A percentile compares a stretch with the other conserved stretches of the same genome.
phyloP scores from a whole-genome alignment of 352 stramenopile species.

The Plasmopara muralis region DNA sequence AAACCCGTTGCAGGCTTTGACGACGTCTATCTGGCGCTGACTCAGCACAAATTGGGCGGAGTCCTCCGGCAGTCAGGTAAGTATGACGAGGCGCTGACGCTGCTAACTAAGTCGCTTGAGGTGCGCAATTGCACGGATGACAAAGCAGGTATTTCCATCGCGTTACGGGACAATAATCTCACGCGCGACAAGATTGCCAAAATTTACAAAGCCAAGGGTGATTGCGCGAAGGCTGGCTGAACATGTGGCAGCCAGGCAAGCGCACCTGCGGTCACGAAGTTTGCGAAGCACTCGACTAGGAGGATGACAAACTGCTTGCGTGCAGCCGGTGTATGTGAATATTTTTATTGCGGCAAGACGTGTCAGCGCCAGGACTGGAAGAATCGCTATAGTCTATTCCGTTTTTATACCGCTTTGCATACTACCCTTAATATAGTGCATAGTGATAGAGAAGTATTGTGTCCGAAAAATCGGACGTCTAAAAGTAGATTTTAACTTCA shows the following conservation, averaged over 20 bases:
- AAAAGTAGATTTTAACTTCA: too few species aligned
- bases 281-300: slow-evolving; percentile 49
- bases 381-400: slow-evolving; percentile 18
- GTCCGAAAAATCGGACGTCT: too few species aligned
- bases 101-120: slow-evolving; percentile 37
- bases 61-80: slow-evolving; percentile 41
- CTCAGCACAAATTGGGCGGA: slow-evolving; percentile 47
- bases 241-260: slow-evolving; percentile 31
- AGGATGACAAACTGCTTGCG: slow-evolving; percentile 24
- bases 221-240: slow-evolving; percentile 39
- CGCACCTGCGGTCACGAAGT: slow-evolving; percentile 48
- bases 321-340: slow-evolving; percentile 64
- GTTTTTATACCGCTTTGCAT: too few species aligned
- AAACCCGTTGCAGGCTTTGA: slow-evolving; percentile 54
- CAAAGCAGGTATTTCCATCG: slow-evolving; percentile 25
- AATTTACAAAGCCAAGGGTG: slow-evolving; percentile 54
- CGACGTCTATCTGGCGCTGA: slow-evolving; percentile 46
- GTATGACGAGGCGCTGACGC: slow-evolving; percentile 40
- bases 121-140: slow-evolving; percentile 38
- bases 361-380: slow-evolving; percentile 70
- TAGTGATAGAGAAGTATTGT: too few species aligned
- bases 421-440: too few species aligned
- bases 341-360: slow-evolving; percentile 58
- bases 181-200: slow-evolving; percentile 70
- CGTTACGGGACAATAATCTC: slow-evolving; percentile 51